These are phyloP conservation scores for Setaria italica DNA, from an alignment of 202 grass and related monocot genomes.

Conservation along the genomic window DNA sequence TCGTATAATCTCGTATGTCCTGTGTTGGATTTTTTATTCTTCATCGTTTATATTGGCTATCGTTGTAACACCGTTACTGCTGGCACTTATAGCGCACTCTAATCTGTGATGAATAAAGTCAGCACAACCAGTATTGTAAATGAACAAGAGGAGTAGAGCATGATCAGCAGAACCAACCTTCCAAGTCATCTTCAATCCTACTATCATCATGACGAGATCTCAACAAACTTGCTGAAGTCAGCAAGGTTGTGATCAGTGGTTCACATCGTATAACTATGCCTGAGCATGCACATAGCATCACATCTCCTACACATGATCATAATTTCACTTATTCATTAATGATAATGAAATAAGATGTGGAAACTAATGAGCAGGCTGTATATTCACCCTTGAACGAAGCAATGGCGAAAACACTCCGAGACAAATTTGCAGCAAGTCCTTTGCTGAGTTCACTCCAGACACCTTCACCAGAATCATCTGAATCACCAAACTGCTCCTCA, in stretches of 20 bases:
- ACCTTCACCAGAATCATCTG: conserved; percentile 1
- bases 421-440: neutral
- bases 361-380: neutral
- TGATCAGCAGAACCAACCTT: neutral
- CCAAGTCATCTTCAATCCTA: conserved; percentile 5
- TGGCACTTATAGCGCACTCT: neutral
- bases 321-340: neutral
- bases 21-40: too few species aligned
- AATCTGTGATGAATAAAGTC: neutral
- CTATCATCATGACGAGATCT: conserved; percentile 6
- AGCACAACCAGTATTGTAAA: neutral
- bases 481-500: conserved; percentile 8
- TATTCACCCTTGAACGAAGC: conserved; percentile 24
- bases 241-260: neutral
- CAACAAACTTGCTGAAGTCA: conserved; percentile 12
- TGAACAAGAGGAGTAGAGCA: neutral
- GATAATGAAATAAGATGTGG: neutral
- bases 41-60: too few species aligned
- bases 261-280: conserved; percentile 11
- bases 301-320: neutral
- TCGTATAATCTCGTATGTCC: too few species aligned
- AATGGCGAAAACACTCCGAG: neutral
- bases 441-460: conserved; percentile 18
- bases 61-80: neutral
- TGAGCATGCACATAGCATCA: conserved; percentile 20